A percentile compares a stretch with the other conserved stretches of the same genome.
Conservation (phyloP, 2,329 filamentous ascomycete species). For the Colletotrichum siamense region DNA sequence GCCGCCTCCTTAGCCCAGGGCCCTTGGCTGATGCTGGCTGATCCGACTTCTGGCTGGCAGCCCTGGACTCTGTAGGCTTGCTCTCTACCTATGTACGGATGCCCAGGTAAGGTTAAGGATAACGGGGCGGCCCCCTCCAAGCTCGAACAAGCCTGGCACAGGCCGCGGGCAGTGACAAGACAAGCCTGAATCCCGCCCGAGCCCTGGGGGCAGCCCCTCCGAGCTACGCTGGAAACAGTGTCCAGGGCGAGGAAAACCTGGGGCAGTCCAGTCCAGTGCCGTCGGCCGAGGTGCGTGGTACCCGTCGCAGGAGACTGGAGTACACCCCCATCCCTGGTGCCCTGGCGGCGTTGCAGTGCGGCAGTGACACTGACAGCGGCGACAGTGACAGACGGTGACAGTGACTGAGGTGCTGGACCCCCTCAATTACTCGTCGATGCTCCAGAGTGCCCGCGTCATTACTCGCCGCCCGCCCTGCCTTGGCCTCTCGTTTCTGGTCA, state of each 20-base stretch:
- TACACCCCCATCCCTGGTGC: neutral
- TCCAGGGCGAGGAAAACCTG: neutral
- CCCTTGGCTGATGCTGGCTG: neutral
- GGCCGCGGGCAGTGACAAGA: neutral
- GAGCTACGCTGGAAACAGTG: neutral
- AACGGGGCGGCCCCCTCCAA: neutral
- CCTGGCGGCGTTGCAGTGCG: neutral
- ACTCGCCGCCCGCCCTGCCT: neutral
- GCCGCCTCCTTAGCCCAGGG: neutral
- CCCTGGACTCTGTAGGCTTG: neutral
- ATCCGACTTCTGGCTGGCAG: neutral
- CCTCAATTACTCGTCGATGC: neutral
- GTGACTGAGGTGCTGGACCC: neutral
- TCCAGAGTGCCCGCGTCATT: conserved; percentile 8
- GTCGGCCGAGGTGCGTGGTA: neutral
- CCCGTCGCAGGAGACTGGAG: neutral
- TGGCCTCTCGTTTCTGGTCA: neutral
- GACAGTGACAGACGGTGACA: neutral
- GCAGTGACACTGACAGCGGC: neutral
- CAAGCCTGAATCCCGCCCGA: neutral
- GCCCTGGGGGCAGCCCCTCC: neutral
- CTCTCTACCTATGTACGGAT: neutral
- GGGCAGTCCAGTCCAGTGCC: neutral
- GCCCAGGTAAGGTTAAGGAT: neutral
- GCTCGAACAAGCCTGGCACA: neutral